A percentile compares a stretch with the other conserved stretches of the same genome.
phyloP scores from a whole-genome alignment of 2,329 filamentous ascomycete species.

The Talaromyces verruculosus region DNA sequence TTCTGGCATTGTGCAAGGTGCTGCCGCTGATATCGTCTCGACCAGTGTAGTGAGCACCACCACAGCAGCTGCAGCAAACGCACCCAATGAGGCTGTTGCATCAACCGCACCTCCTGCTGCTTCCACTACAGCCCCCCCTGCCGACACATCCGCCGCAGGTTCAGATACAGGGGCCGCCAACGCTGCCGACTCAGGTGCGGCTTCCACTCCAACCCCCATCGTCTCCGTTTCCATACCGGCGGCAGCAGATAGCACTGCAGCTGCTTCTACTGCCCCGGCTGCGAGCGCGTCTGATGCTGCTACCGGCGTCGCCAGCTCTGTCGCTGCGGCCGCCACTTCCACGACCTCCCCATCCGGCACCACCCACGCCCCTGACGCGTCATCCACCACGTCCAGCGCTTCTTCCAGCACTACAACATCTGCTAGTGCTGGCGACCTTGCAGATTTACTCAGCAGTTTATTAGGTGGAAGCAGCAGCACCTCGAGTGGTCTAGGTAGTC shows the following conservation, averaged over 20 bases:
- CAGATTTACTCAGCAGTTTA: slow-evolving; percentile 9
- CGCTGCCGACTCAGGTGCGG: slow-evolving; percentile 5
- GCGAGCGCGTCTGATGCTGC: slow-evolving; percentile 6
- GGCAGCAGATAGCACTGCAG: slow-evolving; percentile 10
- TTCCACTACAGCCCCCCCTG: not conserved
- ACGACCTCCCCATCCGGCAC: not conserved
- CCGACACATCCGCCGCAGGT: not conserved
- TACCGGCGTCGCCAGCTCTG: slow-evolving; percentile 1
- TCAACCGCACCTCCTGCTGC: slow-evolving; percentile 6
- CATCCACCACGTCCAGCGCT: slow-evolving; percentile 3
- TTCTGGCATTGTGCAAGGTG: slow-evolving; percentile 14
- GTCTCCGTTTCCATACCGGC: not conserved
- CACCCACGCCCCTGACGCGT: not conserved
- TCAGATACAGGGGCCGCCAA: not conserved
- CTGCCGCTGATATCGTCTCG: not conserved
- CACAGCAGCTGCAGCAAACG: slow-evolving; percentile 12
- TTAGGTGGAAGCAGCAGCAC: slow-evolving; percentile 14
- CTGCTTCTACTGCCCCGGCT: slow-evolving; percentile 1
- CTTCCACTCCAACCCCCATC: not conserved
- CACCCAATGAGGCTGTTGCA: slow-evolving; percentile 3
- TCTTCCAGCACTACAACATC: slow-evolving; percentile 7
- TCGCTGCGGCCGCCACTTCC: slow-evolving; percentile 6
- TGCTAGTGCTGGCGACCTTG: slow-evolving; percentile 15
- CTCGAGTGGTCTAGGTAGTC: slow-evolving; percentile 10
- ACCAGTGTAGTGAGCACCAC: not conserved